These are phyloP conservation scores for Grigorovia humatica DNA, from an alignment of 805 yeast species.

Conservation along the genomic window DNA sequence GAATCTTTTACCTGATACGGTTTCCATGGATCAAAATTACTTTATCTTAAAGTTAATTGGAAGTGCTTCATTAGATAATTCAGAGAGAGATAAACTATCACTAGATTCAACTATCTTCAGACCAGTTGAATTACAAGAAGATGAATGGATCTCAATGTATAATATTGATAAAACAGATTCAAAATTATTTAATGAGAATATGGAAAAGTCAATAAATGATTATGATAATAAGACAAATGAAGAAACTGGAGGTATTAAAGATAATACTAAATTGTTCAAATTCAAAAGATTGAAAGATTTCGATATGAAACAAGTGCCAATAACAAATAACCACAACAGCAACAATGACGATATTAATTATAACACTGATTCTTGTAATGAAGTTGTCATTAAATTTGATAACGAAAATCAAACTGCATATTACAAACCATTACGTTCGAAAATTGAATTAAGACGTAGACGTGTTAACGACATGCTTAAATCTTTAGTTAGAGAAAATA, in stretches of 20 bases:
- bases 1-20: slow-evolving; percentile 81
- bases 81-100: slow-evolving; percentile 27
- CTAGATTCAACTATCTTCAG: slow-evolving; percentile 57
- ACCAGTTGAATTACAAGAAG: slow-evolving; percentile 57
- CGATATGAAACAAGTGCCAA: slow-evolving; percentile 49
- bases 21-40: slow-evolving; percentile 75
- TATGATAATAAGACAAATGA: slow-evolving; percentile 3
- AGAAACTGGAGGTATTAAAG: slow-evolving; percentile 10
- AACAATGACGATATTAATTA: not conserved
- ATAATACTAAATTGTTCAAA: slow-evolving; percentile 43
- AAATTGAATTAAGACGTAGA: slow-evolving; percentile 74
- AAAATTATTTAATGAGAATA: slow-evolving; percentile 29
- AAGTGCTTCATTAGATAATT: slow-evolving; percentile 35
- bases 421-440: slow-evolving; percentile 70
- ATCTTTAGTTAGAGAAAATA: slow-evolving; percentile 40
- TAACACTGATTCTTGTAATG: slow-evolving; percentile 28
- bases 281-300: slow-evolving; percentile 68
- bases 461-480: slow-evolving; percentile 43
- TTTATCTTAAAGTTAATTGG: slow-evolving; percentile 52
- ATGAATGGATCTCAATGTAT: slow-evolving; percentile 71
- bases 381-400: slow-evolving; percentile 56
- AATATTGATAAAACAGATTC: slow-evolving; percentile 39
- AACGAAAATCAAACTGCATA: slow-evolving; percentile 48
- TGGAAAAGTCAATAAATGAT: slow-evolving; percentile 30
- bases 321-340: not conserved